phyloP scores from a whole-genome alignment of 2,329 filamentous ascomycete species.

The Calonectria montana region DNA sequence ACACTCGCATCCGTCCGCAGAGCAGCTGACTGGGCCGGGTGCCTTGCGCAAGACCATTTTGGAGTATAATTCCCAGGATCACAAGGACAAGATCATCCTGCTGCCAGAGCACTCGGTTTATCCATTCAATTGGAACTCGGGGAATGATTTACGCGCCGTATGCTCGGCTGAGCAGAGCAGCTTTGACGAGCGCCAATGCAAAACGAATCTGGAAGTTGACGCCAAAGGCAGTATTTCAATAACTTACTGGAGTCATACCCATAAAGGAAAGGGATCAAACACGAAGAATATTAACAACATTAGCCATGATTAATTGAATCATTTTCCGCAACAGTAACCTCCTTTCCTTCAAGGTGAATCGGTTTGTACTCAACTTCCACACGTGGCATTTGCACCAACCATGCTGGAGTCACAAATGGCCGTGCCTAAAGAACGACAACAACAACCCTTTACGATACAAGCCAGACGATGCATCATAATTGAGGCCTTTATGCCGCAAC shows the following conservation, averaged over 20 bases:
- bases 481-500: background rate
- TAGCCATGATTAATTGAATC: slow-evolving; percentile 6
- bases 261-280: slow-evolving; percentile 18
- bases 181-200: slow-evolving; percentile 35
- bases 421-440: no score
- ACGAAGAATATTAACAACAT: background rate
- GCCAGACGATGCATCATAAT: background rate
- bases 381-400: no score
- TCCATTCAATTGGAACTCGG: slow-evolving; percentile 40
- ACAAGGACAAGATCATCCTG: slow-evolving; percentile 32
- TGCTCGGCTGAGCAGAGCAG: slow-evolving; percentile 36
- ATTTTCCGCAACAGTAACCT: background rate
- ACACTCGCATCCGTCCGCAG: slow-evolving; percentile 20
- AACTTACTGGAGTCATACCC: slow-evolving; percentile 45
- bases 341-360: background rate
- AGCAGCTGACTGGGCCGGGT: slow-evolving; percentile 31
- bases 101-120: slow-evolving; percentile 39
- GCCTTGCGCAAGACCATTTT: slow-evolving; percentile 25
- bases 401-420: no score
- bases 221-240: slow-evolving; percentile 38
- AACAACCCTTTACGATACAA: background rate
- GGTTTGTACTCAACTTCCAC: no score
- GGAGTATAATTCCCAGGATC: background rate
- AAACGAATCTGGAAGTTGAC: slow-evolving; percentile 30
- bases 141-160: slow-evolving; percentile 15